These are phyloP conservation scores for Irpex sp. DNA, from an alignment of 1,284 basidiomycete genomes.

Conservation along the genomic window DNA sequence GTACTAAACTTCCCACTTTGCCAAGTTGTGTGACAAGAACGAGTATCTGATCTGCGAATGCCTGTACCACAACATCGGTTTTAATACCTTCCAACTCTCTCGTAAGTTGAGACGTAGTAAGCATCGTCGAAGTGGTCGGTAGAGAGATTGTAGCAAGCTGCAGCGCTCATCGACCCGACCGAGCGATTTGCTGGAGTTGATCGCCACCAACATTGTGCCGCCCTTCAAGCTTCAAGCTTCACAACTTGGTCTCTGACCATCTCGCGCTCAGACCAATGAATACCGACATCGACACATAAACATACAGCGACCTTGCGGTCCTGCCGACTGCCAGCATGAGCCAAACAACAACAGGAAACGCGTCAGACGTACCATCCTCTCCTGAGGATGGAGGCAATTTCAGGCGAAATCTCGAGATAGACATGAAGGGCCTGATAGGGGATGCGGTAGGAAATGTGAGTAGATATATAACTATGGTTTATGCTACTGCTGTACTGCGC, in stretches of 20 bases:
- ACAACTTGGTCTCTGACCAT: neutral
- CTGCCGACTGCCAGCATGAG: neutral
- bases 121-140: constrained; percentile 17
- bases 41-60: constrained; percentile 74
- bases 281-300: neutral
- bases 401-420: constrained; percentile 57
- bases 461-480: constrained; percentile 12
- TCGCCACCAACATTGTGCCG: neutral
- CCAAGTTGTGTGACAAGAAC: constrained; percentile 85
- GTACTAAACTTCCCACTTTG: constrained; percentile 78
- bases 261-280: neutral
- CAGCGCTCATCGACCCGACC: neutral
- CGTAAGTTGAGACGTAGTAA: constrained; percentile 33
- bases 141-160: neutral
- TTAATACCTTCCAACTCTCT: constrained; percentile 48
- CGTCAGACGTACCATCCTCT: constrained; percentile 12
- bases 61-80: constrained; percentile 78
- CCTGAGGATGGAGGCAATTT: constrained; percentile 44
- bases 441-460: constrained; percentile 81
- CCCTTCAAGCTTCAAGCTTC: neutral
- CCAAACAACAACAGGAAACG: neutral
- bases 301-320: neutral
- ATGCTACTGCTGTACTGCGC: neutral
- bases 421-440: constrained; percentile 74
- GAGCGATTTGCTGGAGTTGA: no score